phyloP scores from a whole-genome alignment of 345 rosid species.

The Trapa incisa region DNA sequence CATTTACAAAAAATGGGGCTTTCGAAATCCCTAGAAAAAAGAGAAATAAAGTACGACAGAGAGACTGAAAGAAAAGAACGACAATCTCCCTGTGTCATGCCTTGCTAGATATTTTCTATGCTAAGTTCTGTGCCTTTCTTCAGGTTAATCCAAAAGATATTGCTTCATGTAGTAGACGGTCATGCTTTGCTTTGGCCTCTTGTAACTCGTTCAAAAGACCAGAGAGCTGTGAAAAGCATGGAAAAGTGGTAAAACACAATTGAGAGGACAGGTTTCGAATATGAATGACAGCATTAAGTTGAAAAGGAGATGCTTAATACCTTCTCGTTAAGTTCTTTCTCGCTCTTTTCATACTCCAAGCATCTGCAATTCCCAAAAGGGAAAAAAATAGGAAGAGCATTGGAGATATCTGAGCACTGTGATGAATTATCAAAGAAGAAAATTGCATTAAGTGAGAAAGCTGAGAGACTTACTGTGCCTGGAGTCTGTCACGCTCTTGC shows the following conservation, averaged over 20 bases:
- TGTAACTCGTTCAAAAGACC: conserved; percentile 36
- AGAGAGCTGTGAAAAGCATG: conserved; percentile 27
- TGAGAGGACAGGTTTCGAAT: not conserved
- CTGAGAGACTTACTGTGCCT: conserved; percentile 34
- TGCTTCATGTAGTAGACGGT: conserved; percentile 28
- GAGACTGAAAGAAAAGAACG: not conserved
- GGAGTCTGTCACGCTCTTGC: conserved; percentile 57
- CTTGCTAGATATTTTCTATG: not conserved
- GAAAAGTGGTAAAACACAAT: not conserved
- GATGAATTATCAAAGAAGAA: not conserved
- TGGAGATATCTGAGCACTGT: not conserved
- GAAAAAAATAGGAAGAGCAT: not conserved
- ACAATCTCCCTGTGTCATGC: not conserved
- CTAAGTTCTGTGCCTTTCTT: conserved; percentile 18
- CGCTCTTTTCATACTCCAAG: conserved; percentile 45
- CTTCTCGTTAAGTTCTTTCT: conserved; percentile 47
- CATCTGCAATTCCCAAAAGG: conserved; percentile 29
- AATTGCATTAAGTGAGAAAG: not conserved
- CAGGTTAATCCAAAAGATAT: conserved; percentile 20
- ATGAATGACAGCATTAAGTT: not conserved
- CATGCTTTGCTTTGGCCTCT: conserved; percentile 27
- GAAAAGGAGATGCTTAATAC: conserved; percentile 14
- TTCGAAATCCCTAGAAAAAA: not conserved
- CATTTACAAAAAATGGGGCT: not conserved
- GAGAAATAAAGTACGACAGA: not conserved